These are phyloP conservation scores for Chytriomyces sp. DNA, from an alignment of 192 early-diverging fungal species.

Conservation along the genomic window DNA sequence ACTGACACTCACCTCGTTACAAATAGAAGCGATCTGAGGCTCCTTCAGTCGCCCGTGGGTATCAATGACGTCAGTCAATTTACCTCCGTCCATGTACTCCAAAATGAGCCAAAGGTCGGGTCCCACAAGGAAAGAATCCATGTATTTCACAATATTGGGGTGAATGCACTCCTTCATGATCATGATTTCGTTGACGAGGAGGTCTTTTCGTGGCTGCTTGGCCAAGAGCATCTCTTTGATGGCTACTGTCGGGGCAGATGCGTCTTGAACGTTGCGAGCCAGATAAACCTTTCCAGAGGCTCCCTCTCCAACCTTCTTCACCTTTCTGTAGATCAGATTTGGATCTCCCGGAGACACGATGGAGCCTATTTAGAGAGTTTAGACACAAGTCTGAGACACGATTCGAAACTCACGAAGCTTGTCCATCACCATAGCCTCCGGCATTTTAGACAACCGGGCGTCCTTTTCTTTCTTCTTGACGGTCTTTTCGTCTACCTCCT, in stretches of 20 bases:
- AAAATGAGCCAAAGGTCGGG: conserved; percentile 89
- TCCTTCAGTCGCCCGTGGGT: conserved; percentile 64
- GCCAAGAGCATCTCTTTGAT: conserved; percentile 94
- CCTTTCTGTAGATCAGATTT: conserved; percentile 77
- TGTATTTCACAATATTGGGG: conserved; percentile 90
- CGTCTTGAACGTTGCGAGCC: conserved; percentile 60
- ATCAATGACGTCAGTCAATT: conserved; percentile 86
- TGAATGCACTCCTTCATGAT: conserved; percentile 94
- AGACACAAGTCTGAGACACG: background rate
- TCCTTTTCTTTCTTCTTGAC: conserved; percentile 48
- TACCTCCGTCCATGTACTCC: conserved; percentile 95
- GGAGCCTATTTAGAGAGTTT: conserved; percentile 18
- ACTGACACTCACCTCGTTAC: conserved; percentile 3
- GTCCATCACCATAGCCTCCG: conserved; percentile 92
- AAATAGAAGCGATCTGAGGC: conserved; percentile 47
- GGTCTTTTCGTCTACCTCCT: conserved; percentile 22
- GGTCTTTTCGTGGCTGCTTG: conserved; percentile 87
- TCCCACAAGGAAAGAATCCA: conserved; percentile 81
- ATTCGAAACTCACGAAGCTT: conserved; percentile 62
- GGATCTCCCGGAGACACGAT: conserved; percentile 74
- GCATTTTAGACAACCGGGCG: conserved; percentile 80
- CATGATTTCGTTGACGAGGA: conserved; percentile 91
- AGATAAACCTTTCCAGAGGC: conserved; percentile 92
- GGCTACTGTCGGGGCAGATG: conserved; percentile 73
- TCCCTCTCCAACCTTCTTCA: conserved; percentile 80